A percentile compares a stretch with the other conserved stretches of the same genome.
phyloP scores from a whole-genome alignment of 2,329 filamentous ascomycete species.

The Aspergillus costaricaensis region DNA sequence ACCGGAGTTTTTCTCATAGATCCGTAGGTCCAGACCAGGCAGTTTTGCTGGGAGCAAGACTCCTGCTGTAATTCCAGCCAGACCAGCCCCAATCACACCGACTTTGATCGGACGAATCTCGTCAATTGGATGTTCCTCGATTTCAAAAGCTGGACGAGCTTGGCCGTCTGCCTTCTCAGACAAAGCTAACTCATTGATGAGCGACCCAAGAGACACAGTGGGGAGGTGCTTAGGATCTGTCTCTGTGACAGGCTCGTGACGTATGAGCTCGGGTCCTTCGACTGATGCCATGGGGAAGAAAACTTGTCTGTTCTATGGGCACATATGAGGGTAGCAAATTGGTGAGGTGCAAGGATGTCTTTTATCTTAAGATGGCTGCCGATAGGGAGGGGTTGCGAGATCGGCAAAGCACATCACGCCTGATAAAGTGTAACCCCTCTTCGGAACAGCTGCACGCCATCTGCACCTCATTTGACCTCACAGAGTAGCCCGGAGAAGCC shows the following conservation, averaged over 20 bases:
- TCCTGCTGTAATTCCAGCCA: constrained; percentile 65
- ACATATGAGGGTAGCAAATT: background rate
- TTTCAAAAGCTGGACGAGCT: constrained; percentile 27
- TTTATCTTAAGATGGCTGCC: background rate
- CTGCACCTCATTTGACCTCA: constrained; percentile 8
- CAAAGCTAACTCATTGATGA: background rate
- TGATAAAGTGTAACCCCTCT: background rate
- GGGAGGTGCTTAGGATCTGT: background rate
- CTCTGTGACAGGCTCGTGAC: background rate
- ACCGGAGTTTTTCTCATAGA: constrained; percentile 69
- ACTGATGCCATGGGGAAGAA: background rate
- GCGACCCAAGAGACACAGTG: background rate
- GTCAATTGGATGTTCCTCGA: constrained; percentile 52
- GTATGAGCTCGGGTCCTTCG: background rate
- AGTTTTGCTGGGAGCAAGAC: constrained; percentile 69
- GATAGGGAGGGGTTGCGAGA: background rate
- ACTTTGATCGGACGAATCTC: constrained; percentile 55
- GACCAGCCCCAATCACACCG: constrained; percentile 65
- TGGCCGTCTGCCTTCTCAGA: background rate
- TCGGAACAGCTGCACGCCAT: constrained; percentile 5
- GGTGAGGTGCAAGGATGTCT: background rate
- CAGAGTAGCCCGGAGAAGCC: background rate
- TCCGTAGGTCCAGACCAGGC: constrained; percentile 64
- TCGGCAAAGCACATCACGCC: background rate
- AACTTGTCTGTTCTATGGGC: background rate